Conservation (phyloP, 106 monocot species). For the Dioscorea dumetorum region DNA sequence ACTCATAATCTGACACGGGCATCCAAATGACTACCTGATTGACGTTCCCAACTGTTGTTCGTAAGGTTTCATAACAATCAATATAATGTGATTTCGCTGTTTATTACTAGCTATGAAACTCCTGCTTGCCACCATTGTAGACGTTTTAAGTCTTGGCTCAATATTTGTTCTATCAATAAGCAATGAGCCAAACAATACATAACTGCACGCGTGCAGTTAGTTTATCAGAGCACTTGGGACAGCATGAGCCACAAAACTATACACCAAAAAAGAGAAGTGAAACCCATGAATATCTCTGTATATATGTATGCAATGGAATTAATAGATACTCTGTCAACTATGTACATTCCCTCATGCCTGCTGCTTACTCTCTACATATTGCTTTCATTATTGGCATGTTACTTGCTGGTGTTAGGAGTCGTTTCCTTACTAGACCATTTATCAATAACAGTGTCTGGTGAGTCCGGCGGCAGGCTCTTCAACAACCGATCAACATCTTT, state of each 20-base stretch:
- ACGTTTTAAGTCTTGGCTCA: too few species aligned
- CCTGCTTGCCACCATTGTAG: too few species aligned
- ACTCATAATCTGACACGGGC: too few species aligned
- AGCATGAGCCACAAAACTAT: background rate
- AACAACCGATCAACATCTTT: background rate
- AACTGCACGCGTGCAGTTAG: background rate
- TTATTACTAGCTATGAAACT: too few species aligned
- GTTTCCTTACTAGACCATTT: slow-evolving; percentile 11
- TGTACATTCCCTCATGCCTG: background rate
- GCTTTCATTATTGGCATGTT: background rate
- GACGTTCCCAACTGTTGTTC: too few species aligned
- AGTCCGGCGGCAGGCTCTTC: background rate
- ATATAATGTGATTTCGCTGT: too few species aligned
- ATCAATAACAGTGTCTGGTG: slow-evolving; percentile 16
- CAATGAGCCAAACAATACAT: background rate
- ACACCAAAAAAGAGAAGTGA: background rate
- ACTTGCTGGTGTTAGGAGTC: slow-evolving; percentile 13
- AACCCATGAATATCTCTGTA: background rate
- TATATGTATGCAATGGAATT: background rate
- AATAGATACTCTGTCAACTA: background rate
- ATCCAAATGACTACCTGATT: too few species aligned
- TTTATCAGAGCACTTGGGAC: background rate
- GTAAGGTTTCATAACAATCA: too few species aligned
- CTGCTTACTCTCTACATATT: background rate
- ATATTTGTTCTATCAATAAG: background rate